Evolutionary conservation across 176 grass and related monocot genomes (phyloP), one percentile per base, ranked within the genome.

Genomic region (Zoysia pacifica): DNA sequence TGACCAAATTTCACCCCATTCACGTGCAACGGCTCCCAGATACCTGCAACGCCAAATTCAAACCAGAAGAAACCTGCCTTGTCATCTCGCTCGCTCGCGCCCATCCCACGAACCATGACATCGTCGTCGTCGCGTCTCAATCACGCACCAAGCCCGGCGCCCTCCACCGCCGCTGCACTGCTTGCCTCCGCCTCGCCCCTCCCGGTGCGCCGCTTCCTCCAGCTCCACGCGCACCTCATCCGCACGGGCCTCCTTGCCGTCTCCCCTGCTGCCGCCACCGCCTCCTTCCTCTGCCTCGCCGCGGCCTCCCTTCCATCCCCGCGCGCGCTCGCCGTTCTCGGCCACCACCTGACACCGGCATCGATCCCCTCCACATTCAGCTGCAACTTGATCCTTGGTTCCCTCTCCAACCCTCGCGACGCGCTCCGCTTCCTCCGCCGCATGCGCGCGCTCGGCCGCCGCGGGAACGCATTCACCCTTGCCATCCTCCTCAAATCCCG

Each of bases 391-490:
- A 74, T 94, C 62, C 81, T 94, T 43, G 11, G 77, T 45, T 59
- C 86, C 11, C 82, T 82, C 73, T 16, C 76, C 42, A 73, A 79
- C 5, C 45, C 16, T 14, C 11, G 16, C 13, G 46, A 72, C 69
- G 65, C 86, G 69, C 67, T 91, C 45, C 41, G 43, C 73, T 89
- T 94, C 69, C 82, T 89, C 68, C 61, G 82, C 74, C 86, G 64
- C 58, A 84, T 84, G 86, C 86, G 79, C 42, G 69, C 36, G 49
- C 84, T 94, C 81, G 89, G 77, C 73, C 81, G 81, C 64, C 81
- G 86, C 13, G 83, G 89, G 45, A 94, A 94, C 64, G 72, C 92
- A 61, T 94, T 94, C 77, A 84, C 92, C 9, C 69, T 77, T 2
- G 79, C 89, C 36, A 89, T 94, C 73, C n/a, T 91, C 56, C 92